Base-by-base conservation (phyloP, 768 basidiomycete species). In the Holtermanniella nyarrowii region DNA sequence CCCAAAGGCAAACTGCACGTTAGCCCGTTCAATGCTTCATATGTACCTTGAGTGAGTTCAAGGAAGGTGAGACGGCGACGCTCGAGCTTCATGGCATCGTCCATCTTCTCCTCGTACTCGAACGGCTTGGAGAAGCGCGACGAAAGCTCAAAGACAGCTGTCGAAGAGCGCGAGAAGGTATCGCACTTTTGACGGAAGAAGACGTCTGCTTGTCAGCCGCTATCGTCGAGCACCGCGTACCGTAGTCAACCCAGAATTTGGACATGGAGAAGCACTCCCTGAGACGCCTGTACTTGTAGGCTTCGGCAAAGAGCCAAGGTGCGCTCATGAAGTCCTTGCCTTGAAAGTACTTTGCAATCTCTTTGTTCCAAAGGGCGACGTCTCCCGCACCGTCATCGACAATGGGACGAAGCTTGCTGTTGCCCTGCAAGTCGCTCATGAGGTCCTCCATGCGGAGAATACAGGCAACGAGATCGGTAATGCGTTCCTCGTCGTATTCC, bases 171-270 rank as follows among this genome's bases (percentile, higher is more conserved):
- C 18, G 88, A 86, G 75, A 95, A 96, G 2, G 91, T 95, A 62
- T 95, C 91, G 64, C 89, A 93, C 67, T 91, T 93, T 73, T 95
- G 87, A 52, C 90, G 77, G 76, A 90, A 93, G 72, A 95, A 96
- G 42, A 93, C 88, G 66, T 93, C 65, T 69, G 39, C 16, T 37
- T 10, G 24, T 47, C 45, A 43, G 41, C 41, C 45, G 42, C 20
- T 2, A 42, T 5, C 52, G 24, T 26, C 4, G 14, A n/a, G 40
- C 4, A 13, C 3, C 14, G 52, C 65, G 49, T 24, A 70, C 64
- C 90, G 67, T 93, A 93, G 60, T 83, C 79, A 55, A 78, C 78
- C 87, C 88, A 96, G 72, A 79, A 84, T 66, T 86, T 87, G 76
- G 85, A 86, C 54, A 88, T 75, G 56, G 85, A 88, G 76, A 96